Evolutionary conservation across 805 yeast genomes (phyloP).

Genomic region (Blastobotrys mokoenaii): DNA sequence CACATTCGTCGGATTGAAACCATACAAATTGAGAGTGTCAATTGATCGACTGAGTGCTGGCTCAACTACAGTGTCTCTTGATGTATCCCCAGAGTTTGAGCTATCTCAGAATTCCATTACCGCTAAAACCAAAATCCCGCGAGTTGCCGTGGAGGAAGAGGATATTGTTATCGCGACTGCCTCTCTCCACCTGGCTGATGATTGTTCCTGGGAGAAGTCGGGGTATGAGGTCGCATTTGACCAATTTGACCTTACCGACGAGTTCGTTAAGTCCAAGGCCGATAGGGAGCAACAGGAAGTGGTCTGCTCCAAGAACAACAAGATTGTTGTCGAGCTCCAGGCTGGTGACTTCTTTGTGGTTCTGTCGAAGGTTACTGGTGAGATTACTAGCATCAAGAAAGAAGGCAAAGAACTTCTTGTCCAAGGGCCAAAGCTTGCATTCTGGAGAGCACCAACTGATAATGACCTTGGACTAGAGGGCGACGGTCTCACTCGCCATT

Average conservation of each 20-base stretch:
- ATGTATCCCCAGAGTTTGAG: background rate
- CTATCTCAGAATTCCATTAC: background rate
- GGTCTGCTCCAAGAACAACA: background rate
- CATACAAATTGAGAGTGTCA: background rate
- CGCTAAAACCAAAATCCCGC: background rate
- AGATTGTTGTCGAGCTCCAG: background rate
- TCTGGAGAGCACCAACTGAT: slow-evolving; percentile 29
- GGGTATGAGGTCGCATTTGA: slow-evolving; percentile 26
- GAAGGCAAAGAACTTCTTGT: slow-evolving; percentile 7
- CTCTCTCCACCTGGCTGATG: slow-evolving; percentile 4
- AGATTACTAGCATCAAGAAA: slow-evolving; percentile 3
- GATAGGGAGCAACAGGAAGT: background rate
- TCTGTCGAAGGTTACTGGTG: slow-evolving; percentile 8
- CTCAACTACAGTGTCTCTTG: background rate
- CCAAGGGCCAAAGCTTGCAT: slow-evolving; percentile 8
- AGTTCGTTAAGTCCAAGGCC: background rate
- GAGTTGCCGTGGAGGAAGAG: background rate
- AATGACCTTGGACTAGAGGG: slow-evolving; percentile 25
- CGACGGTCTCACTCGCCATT: slow-evolving; percentile 22
- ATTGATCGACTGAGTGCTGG: background rate
- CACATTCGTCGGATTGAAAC: background rate
- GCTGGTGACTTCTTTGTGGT: background rate
- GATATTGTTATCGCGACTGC: slow-evolving; percentile 9
- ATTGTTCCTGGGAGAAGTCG: slow-evolving; percentile 14
- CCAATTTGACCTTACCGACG: slow-evolving; percentile 12